phyloP scores from a whole-genome alignment of 148 eudicot species.

The Rheum nobile region DNA sequence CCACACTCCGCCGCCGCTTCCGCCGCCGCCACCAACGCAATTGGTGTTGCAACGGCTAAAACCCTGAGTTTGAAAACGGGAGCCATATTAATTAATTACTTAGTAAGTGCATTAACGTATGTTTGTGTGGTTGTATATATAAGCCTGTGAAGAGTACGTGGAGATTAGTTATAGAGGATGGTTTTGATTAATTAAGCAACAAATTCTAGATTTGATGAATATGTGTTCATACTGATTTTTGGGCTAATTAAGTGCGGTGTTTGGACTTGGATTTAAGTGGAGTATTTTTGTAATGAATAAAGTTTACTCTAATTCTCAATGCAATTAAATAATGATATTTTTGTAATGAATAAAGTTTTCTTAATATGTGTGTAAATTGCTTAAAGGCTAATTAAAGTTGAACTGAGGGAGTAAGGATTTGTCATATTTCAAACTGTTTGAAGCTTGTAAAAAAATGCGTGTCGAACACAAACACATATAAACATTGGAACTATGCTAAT shows the following conservation, averaged over 20 bases:
- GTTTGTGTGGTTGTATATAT: not conserved
- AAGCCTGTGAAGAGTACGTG: too few species aligned
- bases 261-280: not conserved
- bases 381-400: too few species aligned
- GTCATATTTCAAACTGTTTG: too few species aligned
- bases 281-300: not conserved
- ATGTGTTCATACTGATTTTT: not conserved
- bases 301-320: too few species aligned
- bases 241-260: not conserved
- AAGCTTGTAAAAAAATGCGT: too few species aligned
- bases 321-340: too few species aligned
- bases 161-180: too few species aligned
- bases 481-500: too few species aligned
- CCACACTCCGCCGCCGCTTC: constrained; percentile 1
- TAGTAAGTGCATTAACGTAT: not conserved
- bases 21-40: not conserved
- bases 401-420: too few species aligned
- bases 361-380: too few species aligned
- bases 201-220: not conserved
- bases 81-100: not conserved
- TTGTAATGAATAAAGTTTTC: too few species aligned
- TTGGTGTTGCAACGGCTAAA: not conserved
- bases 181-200: not conserved
- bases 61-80: not conserved
- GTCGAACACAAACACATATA: too few species aligned